phyloP scores from a whole-genome alignment of 352 stramenopile species.

The Phytophthora pseudosyringae region DNA sequence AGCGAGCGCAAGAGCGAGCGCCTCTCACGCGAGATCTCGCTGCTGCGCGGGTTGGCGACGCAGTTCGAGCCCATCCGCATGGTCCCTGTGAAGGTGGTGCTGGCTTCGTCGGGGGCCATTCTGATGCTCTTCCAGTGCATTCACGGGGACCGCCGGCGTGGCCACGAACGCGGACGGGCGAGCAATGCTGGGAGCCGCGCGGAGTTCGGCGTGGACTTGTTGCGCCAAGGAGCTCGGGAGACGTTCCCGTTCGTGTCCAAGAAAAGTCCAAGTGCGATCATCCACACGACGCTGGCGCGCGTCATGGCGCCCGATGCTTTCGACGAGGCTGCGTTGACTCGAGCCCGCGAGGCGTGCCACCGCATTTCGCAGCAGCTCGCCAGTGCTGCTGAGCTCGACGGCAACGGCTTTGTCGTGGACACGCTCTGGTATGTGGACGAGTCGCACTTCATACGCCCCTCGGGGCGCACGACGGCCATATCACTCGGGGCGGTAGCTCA shows the following conservation, averaged over 20 bases:
- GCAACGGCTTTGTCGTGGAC: constrained; percentile 34
- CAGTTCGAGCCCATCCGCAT: constrained; percentile 46
- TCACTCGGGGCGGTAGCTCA: constrained; percentile 18
- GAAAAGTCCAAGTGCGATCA: constrained; percentile 41
- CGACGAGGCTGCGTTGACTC: constrained; percentile 29
- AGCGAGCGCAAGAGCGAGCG: constrained; percentile 29
- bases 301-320: constrained; percentile 49
- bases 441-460: constrained; percentile 56
- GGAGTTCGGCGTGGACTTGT: constrained; percentile 53
- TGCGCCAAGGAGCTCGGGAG: constrained; percentile 43
- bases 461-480: constrained; percentile 45
- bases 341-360: constrained; percentile 41
- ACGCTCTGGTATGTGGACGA: constrained; percentile 70
- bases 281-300: constrained; percentile 65
- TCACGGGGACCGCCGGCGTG: neutral
- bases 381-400: neutral
- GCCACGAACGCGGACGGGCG: neutral
- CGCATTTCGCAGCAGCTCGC: constrained; percentile 45
- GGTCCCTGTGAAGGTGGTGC: constrained; percentile 46
- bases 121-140: constrained; percentile 60
- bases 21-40: constrained; percentile 39
- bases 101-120: constrained; percentile 58
- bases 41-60: constrained; percentile 35
- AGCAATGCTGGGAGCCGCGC: constrained; percentile 26
- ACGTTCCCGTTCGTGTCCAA: constrained; percentile 48